Conservation (phyloP, 2,329 filamentous ascomycete species). For the Xylaria digitata region DNA sequence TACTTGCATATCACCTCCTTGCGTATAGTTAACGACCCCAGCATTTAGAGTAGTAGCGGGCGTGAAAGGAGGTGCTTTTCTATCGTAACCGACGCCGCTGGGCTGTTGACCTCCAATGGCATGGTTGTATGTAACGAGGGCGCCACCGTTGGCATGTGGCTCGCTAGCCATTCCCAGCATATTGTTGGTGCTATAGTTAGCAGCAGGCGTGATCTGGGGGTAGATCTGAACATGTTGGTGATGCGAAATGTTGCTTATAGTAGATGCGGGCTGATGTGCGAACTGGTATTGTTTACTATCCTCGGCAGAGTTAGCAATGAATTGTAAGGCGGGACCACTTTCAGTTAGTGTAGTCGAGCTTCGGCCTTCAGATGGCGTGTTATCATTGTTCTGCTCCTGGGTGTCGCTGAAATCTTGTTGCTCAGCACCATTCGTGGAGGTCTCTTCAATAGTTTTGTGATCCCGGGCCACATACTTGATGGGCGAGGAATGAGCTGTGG, state of each 20-base stretch:
- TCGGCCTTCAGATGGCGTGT: not conserved
- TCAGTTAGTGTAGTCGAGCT: too few relatives aligned
- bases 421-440: not conserved
- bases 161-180: not conserved
- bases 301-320: too few relatives aligned
- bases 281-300: not conserved
- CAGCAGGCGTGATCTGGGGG: not conserved
- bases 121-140: not conserved
- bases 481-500: conserved; percentile 15
- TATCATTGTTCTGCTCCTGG: not conserved
- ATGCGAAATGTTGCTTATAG: not conserved
- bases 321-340: too few relatives aligned
- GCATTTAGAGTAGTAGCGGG: not conserved
- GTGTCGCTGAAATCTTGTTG: not conserved
- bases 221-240: not conserved
- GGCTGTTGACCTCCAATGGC: not conserved
- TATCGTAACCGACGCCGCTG: not conserved
- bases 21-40: not conserved
- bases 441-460: not conserved
- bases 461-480: not conserved
- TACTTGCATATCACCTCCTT: not conserved
- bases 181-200: not conserved
- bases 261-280: not conserved
- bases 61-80: not conserved
- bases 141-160: not conserved